These are phyloP conservation scores for Talaromyces piceae DNA, from an alignment of 2,329 filamentous ascomycete genomes.

Conservation along the genomic window DNA sequence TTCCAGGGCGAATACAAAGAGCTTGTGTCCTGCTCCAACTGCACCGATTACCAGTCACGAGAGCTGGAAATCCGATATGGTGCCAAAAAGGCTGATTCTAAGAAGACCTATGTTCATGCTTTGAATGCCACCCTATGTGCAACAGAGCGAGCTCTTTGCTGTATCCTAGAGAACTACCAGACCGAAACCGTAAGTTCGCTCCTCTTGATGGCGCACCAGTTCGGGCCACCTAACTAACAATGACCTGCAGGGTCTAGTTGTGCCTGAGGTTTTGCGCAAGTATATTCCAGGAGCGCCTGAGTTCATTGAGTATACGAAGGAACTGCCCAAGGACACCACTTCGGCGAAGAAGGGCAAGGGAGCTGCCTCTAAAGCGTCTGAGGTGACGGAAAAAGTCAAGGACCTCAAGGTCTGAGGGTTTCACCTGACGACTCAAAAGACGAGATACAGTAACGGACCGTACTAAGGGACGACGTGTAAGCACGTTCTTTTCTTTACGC, in stretches of 20 bases:
- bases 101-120: conserved; percentile 92
- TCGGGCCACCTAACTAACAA: background rate
- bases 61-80: conserved; percentile 91
- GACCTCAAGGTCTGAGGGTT: conserved; percentile 31
- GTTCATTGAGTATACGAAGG: conserved; percentile 82
- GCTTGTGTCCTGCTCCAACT: conserved; percentile 95
- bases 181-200: conserved; percentile 59
- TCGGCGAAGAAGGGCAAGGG: conserved; percentile 49
- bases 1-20: conserved; percentile 98
- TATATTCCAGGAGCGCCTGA: conserved; percentile 86
- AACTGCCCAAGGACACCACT: conserved; percentile 68
- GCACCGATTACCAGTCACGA: conserved; percentile 93
- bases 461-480: too few species aligned
- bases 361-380: conserved; percentile 20
- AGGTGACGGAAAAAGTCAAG: conserved; percentile 35
- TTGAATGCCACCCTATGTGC: conserved; percentile 86
- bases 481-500: background rate
- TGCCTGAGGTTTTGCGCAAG: conserved; percentile 76
- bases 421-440: background rate
- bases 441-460: background rate
- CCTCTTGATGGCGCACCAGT: background rate
- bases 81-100: conserved; percentile 71
- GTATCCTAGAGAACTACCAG: conserved; percentile 95
- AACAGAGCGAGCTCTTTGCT: conserved; percentile 87
- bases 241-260: conserved; percentile 56